These are phyloP conservation scores for Lasiosphaeria hispida DNA, from an alignment of 495 filamentous ascomycete genomes.

Conservation along the genomic window DNA sequence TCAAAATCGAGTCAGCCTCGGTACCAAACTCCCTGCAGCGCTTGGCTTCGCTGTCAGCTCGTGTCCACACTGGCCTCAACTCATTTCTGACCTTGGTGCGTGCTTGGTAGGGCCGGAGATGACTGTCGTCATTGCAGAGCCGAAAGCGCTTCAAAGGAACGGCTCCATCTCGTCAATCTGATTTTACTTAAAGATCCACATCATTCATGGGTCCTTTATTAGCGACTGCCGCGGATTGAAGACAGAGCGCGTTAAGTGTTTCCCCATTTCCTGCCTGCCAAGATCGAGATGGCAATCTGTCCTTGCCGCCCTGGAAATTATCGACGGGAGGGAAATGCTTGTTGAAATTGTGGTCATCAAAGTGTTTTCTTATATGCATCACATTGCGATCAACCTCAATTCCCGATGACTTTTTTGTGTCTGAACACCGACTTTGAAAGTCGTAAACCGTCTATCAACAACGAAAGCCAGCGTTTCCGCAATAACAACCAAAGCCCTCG, in stretches of 20 bases:
- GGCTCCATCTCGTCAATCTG: slow-evolving; percentile 8
- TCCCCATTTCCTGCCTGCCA: neutral
- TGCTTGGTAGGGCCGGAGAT: slow-evolving; percentile 16
- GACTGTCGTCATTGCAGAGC: slow-evolving; percentile 13
- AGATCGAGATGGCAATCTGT: neutral
- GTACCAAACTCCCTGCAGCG: neutral
- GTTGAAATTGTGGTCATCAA: slow-evolving; percentile 12
- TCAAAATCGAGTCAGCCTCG: slow-evolving; percentile 1
- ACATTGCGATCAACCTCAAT: too few species aligned
- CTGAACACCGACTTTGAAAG: too few species aligned
- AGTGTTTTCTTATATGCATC: neutral
- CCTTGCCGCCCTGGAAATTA: neutral
- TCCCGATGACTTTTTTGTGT: too few species aligned
- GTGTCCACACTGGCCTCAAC: neutral
- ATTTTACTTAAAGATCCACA: neutral
- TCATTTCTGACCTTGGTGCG: slow-evolving; percentile 6
- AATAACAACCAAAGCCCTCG: too few species aligned
- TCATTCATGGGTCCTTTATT: neutral
- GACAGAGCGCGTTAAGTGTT: slow-evolving; percentile 12
- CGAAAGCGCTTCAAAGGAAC: neutral
- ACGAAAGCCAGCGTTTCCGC: too few species aligned
- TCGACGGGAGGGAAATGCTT: slow-evolving; percentile 1
- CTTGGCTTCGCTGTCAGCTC: too few species aligned
- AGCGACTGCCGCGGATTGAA: neutral
- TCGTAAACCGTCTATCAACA: too few species aligned